Base-by-base conservation (phyloP, 2,329 filamentous ascomycete genomes). In the Penicillium glabrum region DNA sequence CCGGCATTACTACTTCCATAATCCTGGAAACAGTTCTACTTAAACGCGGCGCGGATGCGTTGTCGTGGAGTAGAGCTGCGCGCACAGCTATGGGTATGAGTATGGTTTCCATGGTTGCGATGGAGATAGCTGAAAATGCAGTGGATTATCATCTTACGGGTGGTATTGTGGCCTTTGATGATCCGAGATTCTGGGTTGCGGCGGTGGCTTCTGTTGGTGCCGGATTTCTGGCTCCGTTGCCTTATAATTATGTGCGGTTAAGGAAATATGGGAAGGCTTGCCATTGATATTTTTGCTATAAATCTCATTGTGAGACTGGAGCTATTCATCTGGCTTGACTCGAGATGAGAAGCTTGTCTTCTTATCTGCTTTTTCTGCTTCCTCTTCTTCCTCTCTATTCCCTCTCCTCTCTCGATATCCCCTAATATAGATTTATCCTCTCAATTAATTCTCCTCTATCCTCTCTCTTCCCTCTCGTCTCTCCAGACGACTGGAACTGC, bases 61-160 rank as follows among this genome's bases (percentile, higher is more conserved):
- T 85, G 0, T 60, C 79, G 0, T 84, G 80, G 82, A 54, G 63
- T 0, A 64, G 62, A 1, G 83, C 83, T 0, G 75, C 73, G 3
- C 79, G 74, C 45, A 85, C 83, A 0, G 83, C 83, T 0, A 77
- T 79, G 23, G 83, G 83, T 1, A 86, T 85, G 83, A 85, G 83
- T 56, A 69, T 84, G 47, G 79, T 85, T 10, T 85, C 82, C 0
- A 85, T 85, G 83, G 10, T 84, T 2, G 81, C 82, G 0, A 86
- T 86, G 83, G 83, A 85, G 64, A 59, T 75, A 3, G 82, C 79
- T 0, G 79, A 85, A 61, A 85, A 85, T 59, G 58, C 72, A 0
- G 82, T 85, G 3, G 83, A 86, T 58, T 85, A 81, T 56, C 77
- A 81, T 55, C 69, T 85, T 0, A 85, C 82, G 0, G 81, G 82